Evolutionary conservation across 192 early-diverging fungal genomes (phyloP), one percentile per base, ranked within the genome.

Genomic region (Lobosporangium transversale): DNA sequence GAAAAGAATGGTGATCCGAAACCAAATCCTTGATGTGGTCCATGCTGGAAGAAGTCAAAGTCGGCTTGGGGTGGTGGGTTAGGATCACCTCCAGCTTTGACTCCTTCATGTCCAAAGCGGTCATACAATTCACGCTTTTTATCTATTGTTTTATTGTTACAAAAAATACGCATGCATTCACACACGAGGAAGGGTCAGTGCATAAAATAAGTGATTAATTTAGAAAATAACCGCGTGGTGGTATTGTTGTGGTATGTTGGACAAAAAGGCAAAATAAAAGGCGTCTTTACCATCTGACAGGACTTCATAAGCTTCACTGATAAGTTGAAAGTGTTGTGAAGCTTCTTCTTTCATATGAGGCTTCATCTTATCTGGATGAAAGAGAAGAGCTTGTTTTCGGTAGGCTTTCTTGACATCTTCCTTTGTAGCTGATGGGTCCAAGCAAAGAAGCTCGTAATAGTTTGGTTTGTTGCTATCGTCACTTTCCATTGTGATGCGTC

Each of bases 281-380:
- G 8, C n/a, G 27, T 42, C 18, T 27, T 27, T 67, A 76, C 73
- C 73, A 29, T 76, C 73, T 17, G 42, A 76, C 27, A 76, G 43
- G 20, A 76, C 73, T 32, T 76, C 63, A 23, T 76, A 76, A 5
- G 73, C 73, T 37, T 76, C 64, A 29, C 73, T 76, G 30, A 76
- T 76, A 27, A 76, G 64, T 10, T 76, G 73, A 49, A 76, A 76
- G 64, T 76, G 73, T 43, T 67, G 58, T 2, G 73, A 76, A n/a
- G 73, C 73, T 18, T 76, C 73, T 15, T 76, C 73, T 31, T 98
- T 64, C 71, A 75, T 75, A 42, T 75, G 71, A 18, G 71, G 71
- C 35, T 75, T 75, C 71, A 75, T 92, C 62, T 96, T 93, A 83
- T 98, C 96, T 17, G 94, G 96, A 79, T 99, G 95, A 78, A 92